These are phyloP conservation scores for Fusarium nodosum DNA, from an alignment of 2,329 filamentous ascomycete species.

Conservation along the genomic window DNA sequence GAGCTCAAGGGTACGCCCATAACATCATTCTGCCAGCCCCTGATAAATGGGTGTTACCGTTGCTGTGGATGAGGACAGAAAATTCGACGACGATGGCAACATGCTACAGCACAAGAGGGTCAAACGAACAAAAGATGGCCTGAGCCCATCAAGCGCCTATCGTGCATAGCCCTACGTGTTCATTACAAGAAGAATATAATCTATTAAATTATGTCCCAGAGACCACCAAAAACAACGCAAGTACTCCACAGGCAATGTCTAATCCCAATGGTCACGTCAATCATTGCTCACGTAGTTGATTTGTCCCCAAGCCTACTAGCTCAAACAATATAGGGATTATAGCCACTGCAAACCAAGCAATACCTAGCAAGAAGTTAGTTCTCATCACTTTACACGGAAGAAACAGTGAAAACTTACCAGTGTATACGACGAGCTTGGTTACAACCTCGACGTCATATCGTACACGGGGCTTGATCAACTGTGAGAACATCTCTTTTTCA, in stretches of 20 bases:
- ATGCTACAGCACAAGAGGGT: too few species aligned
- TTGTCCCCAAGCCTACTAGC: constrained; percentile 65
- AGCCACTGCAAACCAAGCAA: constrained; percentile 84
- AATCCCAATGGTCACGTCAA: constrained; percentile 32
- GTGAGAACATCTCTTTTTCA: constrained; percentile 85
- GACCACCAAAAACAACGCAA: background rate
- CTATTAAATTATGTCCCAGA: constrained; percentile 34
- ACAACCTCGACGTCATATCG: constrained; percentile 99
- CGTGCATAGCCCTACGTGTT: constrained; percentile 43
- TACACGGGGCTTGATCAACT: constrained; percentile 86
- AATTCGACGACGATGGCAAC: too few species aligned
- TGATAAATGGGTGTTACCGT: too few species aligned
- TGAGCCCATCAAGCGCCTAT: constrained; percentile 36
- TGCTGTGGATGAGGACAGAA: too few species aligned
- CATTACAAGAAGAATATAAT: constrained; percentile 38
- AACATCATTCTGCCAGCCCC: too few species aligned
- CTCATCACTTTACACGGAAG: background rate
- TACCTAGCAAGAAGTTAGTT: constrained; percentile 67
- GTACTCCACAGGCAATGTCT: too few species aligned
- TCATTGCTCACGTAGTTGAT: constrained; percentile 51
- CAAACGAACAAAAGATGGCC: too few species aligned
- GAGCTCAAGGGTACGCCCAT: too few species aligned
- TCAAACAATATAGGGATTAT: constrained; percentile 81
- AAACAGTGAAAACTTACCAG: constrained; percentile 67
- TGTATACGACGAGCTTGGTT: constrained; percentile 95